These are phyloP conservation scores for Penicillium sp. DNA, from an alignment of 2,329 filamentous ascomycete species.

Conservation along the genomic window DNA sequence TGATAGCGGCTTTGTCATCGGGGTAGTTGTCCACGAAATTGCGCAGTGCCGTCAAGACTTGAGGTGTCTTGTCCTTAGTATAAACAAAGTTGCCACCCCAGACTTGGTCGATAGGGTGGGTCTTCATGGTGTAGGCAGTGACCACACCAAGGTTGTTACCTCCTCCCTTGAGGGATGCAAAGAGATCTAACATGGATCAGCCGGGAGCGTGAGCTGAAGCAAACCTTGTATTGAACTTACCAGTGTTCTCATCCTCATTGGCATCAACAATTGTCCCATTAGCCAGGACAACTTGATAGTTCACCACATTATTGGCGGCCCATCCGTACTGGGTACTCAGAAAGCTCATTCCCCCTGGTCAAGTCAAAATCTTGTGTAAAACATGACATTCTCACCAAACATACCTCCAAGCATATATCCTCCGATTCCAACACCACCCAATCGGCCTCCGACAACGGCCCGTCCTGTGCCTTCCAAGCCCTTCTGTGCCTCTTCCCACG, in stretches of 20 bases:
- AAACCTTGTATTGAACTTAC: conserved; percentile 11
- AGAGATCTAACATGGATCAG: conserved; percentile 35
- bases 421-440: conserved; percentile 51
- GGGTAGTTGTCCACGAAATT: conserved; percentile 49
- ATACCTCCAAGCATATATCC: conserved; percentile 49
- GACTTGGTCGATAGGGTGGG: conserved; percentile 36
- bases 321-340: conserved; percentile 53
- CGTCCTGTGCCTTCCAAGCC: conserved; percentile 31
- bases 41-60: conserved; percentile 33
- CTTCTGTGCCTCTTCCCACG: conserved; percentile 37
- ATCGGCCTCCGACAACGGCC: conserved; percentile 45
- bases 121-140: conserved; percentile 39
- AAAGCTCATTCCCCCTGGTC: conserved; percentile 45
- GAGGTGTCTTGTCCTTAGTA: conserved; percentile 35
- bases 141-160: conserved; percentile 49
- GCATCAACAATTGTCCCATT: conserved; percentile 48
- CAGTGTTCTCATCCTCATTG: conserved; percentile 35
- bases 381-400: conserved; percentile 8
- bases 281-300: conserved; percentile 50
- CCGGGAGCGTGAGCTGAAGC: background rate
- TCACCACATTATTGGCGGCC: conserved; percentile 49
- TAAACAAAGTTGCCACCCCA: conserved; percentile 53
- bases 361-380: background rate
- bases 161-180: conserved; percentile 43
- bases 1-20: conserved; percentile 62